Conservation (phyloP, 805 yeast species). For the Jamesozyma hellenica region DNA sequence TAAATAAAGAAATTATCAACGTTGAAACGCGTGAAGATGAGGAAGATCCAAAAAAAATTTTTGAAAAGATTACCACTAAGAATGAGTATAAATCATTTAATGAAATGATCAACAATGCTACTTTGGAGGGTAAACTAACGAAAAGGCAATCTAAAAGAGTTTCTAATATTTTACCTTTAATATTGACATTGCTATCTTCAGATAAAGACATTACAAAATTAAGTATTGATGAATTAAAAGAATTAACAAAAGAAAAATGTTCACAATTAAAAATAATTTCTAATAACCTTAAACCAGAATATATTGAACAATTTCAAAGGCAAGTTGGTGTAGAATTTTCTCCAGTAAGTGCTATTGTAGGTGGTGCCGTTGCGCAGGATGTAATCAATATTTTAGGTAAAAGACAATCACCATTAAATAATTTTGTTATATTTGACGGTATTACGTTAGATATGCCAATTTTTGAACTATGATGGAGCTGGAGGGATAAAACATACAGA, state of each 20-base stretch:
- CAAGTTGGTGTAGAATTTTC: conserved; percentile 58
- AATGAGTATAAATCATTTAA: conserved; percentile 32
- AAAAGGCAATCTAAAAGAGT: conserved; percentile 25
- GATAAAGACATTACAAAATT: conserved; percentile 4
- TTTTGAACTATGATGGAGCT: conserved; percentile 34
- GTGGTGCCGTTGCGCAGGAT: conserved; percentile 87
- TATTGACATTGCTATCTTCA: conserved; percentile 45
- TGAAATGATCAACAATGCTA: conserved; percentile 29
- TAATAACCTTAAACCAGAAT: conserved; percentile 32
- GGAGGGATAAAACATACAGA: no score
- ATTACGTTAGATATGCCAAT: conserved; percentile 66
- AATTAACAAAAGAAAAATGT: conserved; percentile 13
- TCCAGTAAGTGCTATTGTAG: conserved; percentile 79
- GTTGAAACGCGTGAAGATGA: conserved; percentile 29
- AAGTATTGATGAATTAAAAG: conserved; percentile 12
- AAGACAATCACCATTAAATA: conserved; percentile 73
- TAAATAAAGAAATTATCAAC: conserved; percentile 34
- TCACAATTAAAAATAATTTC: conserved; percentile 37
- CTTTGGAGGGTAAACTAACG: conserved; percentile 29
- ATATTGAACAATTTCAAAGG: conserved; percentile 32
- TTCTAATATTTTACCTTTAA: conserved; percentile 37
- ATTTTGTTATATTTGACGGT: conserved; percentile 70
- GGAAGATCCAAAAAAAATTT: conserved; percentile 31
- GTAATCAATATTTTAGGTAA: conserved; percentile 71
- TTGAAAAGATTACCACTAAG: conserved; percentile 32